phyloP scores from a whole-genome alignment of 805 yeast genomes.

The Saccharomycodes ludwigii region DNA sequence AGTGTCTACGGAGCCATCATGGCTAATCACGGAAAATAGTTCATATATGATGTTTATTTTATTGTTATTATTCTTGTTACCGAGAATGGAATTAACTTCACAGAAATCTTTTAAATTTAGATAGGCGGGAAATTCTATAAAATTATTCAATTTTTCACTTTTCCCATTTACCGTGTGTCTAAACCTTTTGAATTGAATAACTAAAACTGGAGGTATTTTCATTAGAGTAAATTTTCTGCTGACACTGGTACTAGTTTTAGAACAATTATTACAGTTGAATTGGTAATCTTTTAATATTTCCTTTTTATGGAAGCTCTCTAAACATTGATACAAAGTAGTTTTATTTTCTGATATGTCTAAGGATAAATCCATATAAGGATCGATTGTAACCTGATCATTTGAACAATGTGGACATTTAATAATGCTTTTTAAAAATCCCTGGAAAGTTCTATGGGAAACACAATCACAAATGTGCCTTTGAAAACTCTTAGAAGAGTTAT shows the following conservation, averaged over 20 bases:
- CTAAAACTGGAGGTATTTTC: slow-evolving; percentile 62
- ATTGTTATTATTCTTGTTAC: slow-evolving; percentile 5
- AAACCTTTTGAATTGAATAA: slow-evolving; percentile 71
- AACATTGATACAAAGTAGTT: slow-evolving; percentile 44
- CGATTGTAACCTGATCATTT: slow-evolving; percentile 46
- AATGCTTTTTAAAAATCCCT: slow-evolving; percentile 73
- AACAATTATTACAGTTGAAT: slow-evolving; percentile 60
- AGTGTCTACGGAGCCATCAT: slow-evolving; percentile 85
- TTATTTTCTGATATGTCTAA: slow-evolving; percentile 49
- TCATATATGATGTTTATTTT: slow-evolving; percentile 49
- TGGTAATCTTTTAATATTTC: slow-evolving; percentile 61
- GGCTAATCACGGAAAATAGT: slow-evolving; percentile 77
- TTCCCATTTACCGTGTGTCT: slow-evolving; percentile 28
- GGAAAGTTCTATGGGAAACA: slow-evolving; percentile 69
- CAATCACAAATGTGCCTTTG: slow-evolving; percentile 60
- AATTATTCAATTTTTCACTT: slow-evolving; percentile 63
- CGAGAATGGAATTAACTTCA: slow-evolving; percentile 7
- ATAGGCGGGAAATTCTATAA: slow-evolving; percentile 59
- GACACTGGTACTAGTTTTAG: slow-evolving; percentile 36
- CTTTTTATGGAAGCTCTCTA: slow-evolving; percentile 61
- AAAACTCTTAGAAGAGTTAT: slow-evolving; percentile 4
- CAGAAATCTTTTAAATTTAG: slow-evolving; percentile 59
- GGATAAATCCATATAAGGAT: slow-evolving; percentile 84
- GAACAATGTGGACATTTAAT: slow-evolving; percentile 64
- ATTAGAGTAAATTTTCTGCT: slow-evolving; percentile 59